phyloP scores from a whole-genome alignment of 257 asterid species.

The Nicotiana tabacum region DNA sequence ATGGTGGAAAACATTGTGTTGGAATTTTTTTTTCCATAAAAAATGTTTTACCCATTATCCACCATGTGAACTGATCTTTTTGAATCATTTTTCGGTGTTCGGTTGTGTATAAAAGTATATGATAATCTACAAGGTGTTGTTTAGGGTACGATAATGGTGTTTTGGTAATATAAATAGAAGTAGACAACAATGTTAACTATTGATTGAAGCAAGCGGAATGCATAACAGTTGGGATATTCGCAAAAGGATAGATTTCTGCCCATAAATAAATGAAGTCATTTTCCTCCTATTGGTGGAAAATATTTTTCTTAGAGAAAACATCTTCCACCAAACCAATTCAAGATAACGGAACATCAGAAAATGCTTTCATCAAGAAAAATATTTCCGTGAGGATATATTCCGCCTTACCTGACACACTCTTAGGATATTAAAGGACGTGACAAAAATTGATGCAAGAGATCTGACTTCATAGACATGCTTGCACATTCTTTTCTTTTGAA shows the following conservation, averaged over 20 bases:
- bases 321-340: neutral
- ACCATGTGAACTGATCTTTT: neutral
- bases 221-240: neutral
- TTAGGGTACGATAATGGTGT: neutral
- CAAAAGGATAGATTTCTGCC: neutral
- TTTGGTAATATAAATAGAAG: neutral
- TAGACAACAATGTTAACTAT: neutral
- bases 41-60: neutral
- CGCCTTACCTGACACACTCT: neutral
- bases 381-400: neutral
- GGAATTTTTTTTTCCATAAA: neutral
- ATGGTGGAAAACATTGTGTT: neutral
- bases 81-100: neutral
- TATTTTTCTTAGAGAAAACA: neutral
- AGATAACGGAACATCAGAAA: neutral
- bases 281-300: neutral
- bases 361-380: neutral
- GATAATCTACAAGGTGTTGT: neutral
- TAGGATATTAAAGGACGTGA: neutral
- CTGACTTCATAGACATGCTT: neutral
- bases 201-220: neutral
- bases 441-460: neutral
- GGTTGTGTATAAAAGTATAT: neutral
- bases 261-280: neutral
- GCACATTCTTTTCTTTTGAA: conserved; percentile 22